phyloP scores from a whole-genome alignment of 2,329 filamentous ascomycete species.

The Cordyceps tenuipes region DNA sequence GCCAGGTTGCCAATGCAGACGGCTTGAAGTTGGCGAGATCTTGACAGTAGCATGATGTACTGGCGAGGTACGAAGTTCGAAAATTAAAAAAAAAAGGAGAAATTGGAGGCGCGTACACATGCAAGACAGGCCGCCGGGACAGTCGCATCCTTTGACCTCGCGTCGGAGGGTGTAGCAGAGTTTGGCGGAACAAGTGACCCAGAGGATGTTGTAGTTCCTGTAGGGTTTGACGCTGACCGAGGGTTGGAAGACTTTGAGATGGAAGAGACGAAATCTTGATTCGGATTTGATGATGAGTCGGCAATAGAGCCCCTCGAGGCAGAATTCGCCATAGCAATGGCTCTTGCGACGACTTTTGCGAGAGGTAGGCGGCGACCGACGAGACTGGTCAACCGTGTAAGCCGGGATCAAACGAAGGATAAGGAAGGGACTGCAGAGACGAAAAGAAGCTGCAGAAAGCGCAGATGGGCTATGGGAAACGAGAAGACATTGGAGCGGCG shows the following conservation, averaged over 20 bases:
- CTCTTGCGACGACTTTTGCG: background rate
- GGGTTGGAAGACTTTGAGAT: background rate
- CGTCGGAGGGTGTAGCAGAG: conserved; percentile 16
- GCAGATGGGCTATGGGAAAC: background rate
- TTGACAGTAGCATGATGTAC: conserved; percentile 12
- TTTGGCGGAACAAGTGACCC: conserved; percentile 16
- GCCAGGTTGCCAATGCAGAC: background rate
- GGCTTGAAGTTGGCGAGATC: background rate
- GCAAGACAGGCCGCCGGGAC: conserved; percentile 46
- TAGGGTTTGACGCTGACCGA: background rate
- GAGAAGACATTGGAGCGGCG: background rate
- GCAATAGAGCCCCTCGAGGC: background rate
- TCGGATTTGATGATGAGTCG: background rate
- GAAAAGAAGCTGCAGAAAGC: background rate
- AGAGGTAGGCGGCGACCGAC: background rate
- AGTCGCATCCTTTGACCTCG: conserved; percentile 23
- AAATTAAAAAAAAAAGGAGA: background rate
- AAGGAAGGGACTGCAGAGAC: background rate
- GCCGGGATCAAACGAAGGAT: background rate
- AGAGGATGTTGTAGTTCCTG: background rate
- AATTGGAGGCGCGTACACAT: conserved; percentile 37
- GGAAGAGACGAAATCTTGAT: background rate
- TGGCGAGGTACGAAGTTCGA: background rate
- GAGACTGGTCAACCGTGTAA: background rate
- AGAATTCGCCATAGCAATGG: conserved; percentile 5